Percentiles rank a stretch among this genome's conserved stretches.
Evolutionary conservation across 176 grass and related monocot species (phyloP).

Genomic region (Oryza glumipatula): DNA sequence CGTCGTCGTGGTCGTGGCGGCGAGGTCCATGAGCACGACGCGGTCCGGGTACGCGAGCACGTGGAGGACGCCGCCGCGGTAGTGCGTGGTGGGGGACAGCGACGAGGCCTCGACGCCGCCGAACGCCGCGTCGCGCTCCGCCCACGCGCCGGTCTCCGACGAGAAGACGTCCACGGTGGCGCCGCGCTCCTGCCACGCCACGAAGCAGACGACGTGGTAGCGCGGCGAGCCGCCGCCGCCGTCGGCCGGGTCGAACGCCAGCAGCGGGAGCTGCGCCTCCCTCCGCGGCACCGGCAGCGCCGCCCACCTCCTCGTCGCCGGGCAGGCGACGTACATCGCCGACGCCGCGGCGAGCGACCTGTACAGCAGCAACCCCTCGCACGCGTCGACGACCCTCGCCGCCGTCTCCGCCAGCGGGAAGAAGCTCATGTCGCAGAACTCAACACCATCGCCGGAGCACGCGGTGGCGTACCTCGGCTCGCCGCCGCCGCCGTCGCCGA

Average conservation of each 20-base stretch:
- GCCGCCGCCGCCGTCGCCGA: background rate
- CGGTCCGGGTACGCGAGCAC: constrained; percentile 40
- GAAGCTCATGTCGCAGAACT: constrained; percentile 42
- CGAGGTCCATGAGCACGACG: constrained; percentile 30
- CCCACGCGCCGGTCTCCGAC: constrained; percentile 36
- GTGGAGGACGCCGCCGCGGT: constrained; percentile 35
- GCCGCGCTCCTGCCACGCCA: background rate
- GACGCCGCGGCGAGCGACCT: background rate
- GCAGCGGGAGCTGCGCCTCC: constrained; percentile 25
- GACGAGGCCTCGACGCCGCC: constrained; percentile 23
- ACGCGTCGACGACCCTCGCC: constrained; percentile 33
- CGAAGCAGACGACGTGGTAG: constrained; percentile 39
- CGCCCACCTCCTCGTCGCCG: constrained; percentile 27
- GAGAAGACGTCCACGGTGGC: constrained; percentile 28
- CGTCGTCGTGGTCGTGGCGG: background rate
- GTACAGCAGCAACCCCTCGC: constrained; percentile 48
- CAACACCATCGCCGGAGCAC: background rate
- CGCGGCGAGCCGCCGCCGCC: background rate
- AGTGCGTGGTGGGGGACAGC: constrained; percentile 39
- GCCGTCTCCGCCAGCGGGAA: constrained; percentile 35
- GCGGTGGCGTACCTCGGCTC: constrained; percentile 33
- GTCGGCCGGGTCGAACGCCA: constrained; percentile 43
- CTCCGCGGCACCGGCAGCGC: constrained; percentile 18
- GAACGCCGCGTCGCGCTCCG: constrained; percentile 14
- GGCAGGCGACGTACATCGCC: constrained; percentile 38